These are phyloP conservation scores for Dendrostoma leiphaemia DNA, from an alignment of 2,329 filamentous ascomycete species.

Conservation along the genomic window DNA sequence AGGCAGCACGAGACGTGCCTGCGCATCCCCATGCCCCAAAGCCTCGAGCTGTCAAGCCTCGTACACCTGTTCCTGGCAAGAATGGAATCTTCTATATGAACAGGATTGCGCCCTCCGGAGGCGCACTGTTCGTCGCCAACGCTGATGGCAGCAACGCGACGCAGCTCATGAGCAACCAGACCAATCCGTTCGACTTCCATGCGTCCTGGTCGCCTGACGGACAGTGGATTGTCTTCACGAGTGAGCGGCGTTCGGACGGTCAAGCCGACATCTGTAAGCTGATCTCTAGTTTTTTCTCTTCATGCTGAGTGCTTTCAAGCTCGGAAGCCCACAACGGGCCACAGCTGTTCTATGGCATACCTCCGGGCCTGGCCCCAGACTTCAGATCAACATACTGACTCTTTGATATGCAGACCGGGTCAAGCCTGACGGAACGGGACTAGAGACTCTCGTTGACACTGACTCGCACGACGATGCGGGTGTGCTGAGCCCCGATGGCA, in stretches of 20 bases:
- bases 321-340: no score
- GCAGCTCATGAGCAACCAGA: conserved; percentile 28
- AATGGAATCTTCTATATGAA: conserved; percentile 19
- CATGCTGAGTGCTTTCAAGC: no score
- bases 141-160: conserved; percentile 36
- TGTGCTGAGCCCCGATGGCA: conserved; percentile 37
- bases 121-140: conserved; percentile 31
- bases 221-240: conserved; percentile 38
- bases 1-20: neutral
- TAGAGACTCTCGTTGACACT: conserved; percentile 33
- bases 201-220: conserved; percentile 36
- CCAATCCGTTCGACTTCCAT: conserved; percentile 36
- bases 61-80: conserved; percentile 5
- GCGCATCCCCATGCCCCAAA: neutral
- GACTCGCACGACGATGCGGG: conserved; percentile 35
- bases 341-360: no score
- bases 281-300: no score
- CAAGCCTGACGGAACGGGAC: conserved; percentile 31
- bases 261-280: conserved; percentile 39
- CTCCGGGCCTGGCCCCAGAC: no score
- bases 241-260: conserved; percentile 36
- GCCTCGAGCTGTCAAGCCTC: neutral
- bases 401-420: conserved; percentile 32
- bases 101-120: conserved; percentile 21
- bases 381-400: no score